Evolutionary conservation across 2,329 filamentous ascomycete genomes (phyloP), one percentile per base, ranked within the genome.

Genomic region (Lachnellula cervina): DNA sequence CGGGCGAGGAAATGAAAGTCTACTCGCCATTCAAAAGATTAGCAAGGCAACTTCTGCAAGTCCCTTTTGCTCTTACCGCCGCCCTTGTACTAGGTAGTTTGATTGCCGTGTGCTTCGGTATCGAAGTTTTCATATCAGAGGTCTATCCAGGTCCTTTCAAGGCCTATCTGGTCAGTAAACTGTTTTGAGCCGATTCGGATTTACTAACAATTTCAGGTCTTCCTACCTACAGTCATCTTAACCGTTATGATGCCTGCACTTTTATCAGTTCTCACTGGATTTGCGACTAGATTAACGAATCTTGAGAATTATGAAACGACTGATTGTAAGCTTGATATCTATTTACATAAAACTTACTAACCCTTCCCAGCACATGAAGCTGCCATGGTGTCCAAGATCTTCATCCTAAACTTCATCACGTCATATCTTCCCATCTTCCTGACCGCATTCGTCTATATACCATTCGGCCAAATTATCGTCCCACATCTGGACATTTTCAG

Each of bases 71-170:
- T 0, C 70, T 95, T 5, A 78, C 83, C 11, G 92, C 90, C 34
- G 76, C 86, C 7, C 56, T 84, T 23, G 81, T 88, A 0, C 80
- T 97, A 6, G 93, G 93, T 1, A 84, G 84, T 17, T 77, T 97
- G 64, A 96, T 97, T 61, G 84, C 89, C 13, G 83, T 83, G 14
- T 94, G 90, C 68, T 97, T 97, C 71, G 89, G 86, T 7, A 89
- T 97, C 59, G 94, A 99, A 70, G 90, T 97, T 34, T 97, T 97
- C 74, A 90, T 99, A 63, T 92, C 89, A 0, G 91, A 99, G 72
- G 85, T 97, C 16, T 97, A 99, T 71, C 82, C 86, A 57, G 94
- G 94, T 0, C 90, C 91, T 0, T 84, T 96, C 61, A 96, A 97
- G 74, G 81, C 82, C 19, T 86, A 95, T 57, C 71, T 99, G 63